Evolutionary conservation across 1,139 yeast species (phyloP), one percentile per base, ranked within the genome.

Genomic region (Scheffersomyces titani): DNA sequence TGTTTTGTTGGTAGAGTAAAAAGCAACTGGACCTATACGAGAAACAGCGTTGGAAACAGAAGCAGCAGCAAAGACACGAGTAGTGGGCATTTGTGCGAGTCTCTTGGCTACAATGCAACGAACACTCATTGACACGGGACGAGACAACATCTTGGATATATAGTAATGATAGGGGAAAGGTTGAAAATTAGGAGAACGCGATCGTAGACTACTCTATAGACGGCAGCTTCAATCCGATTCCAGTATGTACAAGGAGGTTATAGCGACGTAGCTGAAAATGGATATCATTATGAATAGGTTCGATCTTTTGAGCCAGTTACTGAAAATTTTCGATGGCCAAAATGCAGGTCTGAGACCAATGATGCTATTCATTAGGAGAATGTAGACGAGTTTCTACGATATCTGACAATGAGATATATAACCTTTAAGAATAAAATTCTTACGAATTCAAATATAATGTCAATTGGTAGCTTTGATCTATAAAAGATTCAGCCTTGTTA

Each of bases 1-100:
- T 61, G 74, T 62, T 57, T 69, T 66, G 52, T 68, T 65, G 16
- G 73, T 64, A 19, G 77, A 67, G 57, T 71, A 72, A 44, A 63
- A 60, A 53, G 36, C 9, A 30, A 30, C 40, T 30, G 40, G 40
- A 6, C 40, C 40, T 30, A 30, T 30, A 9, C 40, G 40, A 9
- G 40, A 30, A 11, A 30, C 20, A 30, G 22, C 24, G 9, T 48
- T 49, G 36, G 44, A 50, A 49, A 53, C 46, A 19, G 53, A 44
- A n/a, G 45, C 56, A 30, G 40, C 40, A 30, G 40, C 40, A 30
- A 16, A 30, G 13, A 30, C 40, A 30, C 6, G 6, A 22, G 24
- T 6, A 22, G 24, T 22, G 16, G 40, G 40, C 40, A 30, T 30
- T 11, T 30, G 40, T 30, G 40, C 40, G 40, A 30, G 40, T 30